These are phyloP conservation scores for Cupressus sempervirens DNA, from an alignment of 75 land plant species.

Conservation along the genomic window DNA sequence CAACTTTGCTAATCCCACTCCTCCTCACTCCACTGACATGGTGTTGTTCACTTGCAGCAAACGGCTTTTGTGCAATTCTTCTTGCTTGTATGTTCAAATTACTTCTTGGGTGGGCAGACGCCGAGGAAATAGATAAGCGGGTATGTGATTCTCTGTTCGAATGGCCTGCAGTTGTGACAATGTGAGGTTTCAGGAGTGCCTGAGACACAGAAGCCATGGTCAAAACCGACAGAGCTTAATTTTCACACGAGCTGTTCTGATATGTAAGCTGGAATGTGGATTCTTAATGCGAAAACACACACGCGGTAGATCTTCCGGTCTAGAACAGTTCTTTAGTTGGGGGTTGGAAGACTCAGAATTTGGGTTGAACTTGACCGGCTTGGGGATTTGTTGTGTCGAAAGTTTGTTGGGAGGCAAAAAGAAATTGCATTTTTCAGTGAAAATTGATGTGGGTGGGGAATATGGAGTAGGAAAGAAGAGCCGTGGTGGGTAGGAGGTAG, in stretches of 20 bases:
- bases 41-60: not conserved
- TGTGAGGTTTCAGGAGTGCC: not conserved
- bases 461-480: not conserved
- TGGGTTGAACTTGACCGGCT: not conserved
- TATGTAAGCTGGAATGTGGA: not conserved
- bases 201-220: not conserved
- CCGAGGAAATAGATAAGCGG: not conserved
- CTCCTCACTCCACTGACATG: not conserved
- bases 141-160: not conserved
- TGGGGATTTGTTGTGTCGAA: not conserved
- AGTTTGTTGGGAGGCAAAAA: not conserved
- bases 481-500: not conserved
- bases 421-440: not conserved
- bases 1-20: not conserved
- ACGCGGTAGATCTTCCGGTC: not conserved
- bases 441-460: not conserved
- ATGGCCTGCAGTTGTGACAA: not conserved
- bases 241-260: not conserved
- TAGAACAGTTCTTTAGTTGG: no score
- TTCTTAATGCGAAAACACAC: not conserved
- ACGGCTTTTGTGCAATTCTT: not conserved
- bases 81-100: not conserved
- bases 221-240: not conserved
- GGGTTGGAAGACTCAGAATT: not conserved
- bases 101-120: not conserved